Conservation (phyloP, 306 rosid genomes). For the Lithocarpus polystachyus region DNA sequence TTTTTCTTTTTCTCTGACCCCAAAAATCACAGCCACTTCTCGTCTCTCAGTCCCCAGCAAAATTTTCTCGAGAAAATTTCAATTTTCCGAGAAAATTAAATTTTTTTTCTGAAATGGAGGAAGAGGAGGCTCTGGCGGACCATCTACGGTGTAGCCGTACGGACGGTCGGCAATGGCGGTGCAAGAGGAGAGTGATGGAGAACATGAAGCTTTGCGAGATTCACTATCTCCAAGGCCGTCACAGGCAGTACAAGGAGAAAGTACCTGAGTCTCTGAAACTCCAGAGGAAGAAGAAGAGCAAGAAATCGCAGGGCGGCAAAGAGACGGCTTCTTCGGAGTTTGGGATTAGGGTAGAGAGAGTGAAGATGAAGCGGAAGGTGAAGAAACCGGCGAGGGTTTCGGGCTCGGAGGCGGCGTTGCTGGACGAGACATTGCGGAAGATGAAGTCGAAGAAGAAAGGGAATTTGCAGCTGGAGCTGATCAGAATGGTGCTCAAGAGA, state of each 20-base stretch:
- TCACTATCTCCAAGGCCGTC: slow-evolving; percentile 85
- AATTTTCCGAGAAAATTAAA: slow-evolving; percentile 19
- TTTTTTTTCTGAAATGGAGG: too few relatives aligned
- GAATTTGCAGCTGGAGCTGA: slow-evolving; percentile 71
- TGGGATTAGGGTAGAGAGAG: slow-evolving; percentile 58
- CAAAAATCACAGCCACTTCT: background rate
- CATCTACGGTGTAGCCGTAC: slow-evolving; percentile 82
- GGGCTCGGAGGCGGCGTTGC: slow-evolving; percentile 19
- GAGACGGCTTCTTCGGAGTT: slow-evolving; percentile 23
- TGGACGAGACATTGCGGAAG: slow-evolving; percentile 41
- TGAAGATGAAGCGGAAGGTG: slow-evolving; percentile 33
- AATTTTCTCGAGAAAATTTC: slow-evolving; percentile 27
- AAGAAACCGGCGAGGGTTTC: slow-evolving; percentile 39
- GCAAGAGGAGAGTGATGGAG: slow-evolving; percentile 74
- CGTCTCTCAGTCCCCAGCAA: slow-evolving; percentile 13
- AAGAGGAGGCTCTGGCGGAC: slow-evolving; percentile 58
- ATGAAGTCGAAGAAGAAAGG: slow-evolving; percentile 48
- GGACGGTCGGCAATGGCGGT: slow-evolving; percentile 96
- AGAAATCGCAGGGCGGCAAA: slow-evolving; percentile 15
- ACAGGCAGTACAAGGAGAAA: slow-evolving; percentile 71
- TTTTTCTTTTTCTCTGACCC: background rate
- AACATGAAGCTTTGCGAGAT: slow-evolving; percentile 85
- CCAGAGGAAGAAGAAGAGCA: slow-evolving; percentile 49
- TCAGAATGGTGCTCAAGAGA: slow-evolving; percentile 79
- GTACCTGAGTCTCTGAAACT: slow-evolving; percentile 90